Evolutionary conservation across 331 rosid genomes (phyloP).

Genomic region (Dryas integrifolia): DNA sequence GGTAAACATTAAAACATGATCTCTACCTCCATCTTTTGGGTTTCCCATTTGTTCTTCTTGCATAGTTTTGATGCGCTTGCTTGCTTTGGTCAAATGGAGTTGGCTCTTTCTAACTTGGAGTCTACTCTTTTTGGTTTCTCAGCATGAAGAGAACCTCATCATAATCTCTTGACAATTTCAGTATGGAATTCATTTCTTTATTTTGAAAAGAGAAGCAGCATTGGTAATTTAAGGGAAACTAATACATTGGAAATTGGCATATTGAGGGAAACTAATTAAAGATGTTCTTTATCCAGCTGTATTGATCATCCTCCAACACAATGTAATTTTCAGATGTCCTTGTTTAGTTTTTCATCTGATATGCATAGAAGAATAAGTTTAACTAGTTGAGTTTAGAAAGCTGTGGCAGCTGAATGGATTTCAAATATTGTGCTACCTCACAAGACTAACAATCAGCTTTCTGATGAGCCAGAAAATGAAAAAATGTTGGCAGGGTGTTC

Average conservation of each 20-base stretch:
- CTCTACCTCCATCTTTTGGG: background rate
- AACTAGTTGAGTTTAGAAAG: background rate
- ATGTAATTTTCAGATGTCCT: background rate
- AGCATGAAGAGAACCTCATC: background rate
- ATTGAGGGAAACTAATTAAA: constrained; percentile 16
- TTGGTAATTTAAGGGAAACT: background rate
- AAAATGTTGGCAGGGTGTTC: background rate
- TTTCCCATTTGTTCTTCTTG: background rate
- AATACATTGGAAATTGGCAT: constrained; percentile 2
- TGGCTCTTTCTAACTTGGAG: too few species aligned
- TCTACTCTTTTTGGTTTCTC: background rate
- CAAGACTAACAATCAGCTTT: background rate
- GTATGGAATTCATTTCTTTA: background rate
- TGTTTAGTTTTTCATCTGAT: background rate
- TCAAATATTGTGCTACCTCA: background rate
- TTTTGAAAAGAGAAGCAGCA: background rate
- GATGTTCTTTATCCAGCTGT: constrained; percentile 61
- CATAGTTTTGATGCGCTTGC: background rate
- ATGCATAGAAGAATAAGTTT: background rate
- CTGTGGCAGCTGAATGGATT: background rate
- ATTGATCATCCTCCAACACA: constrained; percentile 49
- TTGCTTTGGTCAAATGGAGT: constrained; percentile 18
- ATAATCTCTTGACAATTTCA: background rate
- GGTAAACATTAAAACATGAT: constrained; percentile 32
- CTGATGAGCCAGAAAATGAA: background rate